Conservation (phyloP, 1,139 yeast genomes). For the Ogataea hybrid region DNA sequence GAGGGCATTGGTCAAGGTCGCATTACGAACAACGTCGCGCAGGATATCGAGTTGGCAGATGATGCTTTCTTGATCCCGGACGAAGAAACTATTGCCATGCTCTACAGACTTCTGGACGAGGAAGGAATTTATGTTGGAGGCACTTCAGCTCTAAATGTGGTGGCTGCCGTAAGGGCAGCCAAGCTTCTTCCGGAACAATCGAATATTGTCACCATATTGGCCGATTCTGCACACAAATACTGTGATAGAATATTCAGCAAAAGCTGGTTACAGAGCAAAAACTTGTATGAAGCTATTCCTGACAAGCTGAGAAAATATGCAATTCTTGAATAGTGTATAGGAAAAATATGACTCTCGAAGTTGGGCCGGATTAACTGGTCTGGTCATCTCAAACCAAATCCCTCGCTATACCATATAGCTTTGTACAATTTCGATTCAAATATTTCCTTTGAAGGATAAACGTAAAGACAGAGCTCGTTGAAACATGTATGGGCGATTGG, state of each 20-base stretch:
- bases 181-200: conserved; percentile 69
- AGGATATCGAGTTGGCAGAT: conserved; percentile 66
- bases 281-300: conserved; percentile 65
- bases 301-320: conserved; percentile 68
- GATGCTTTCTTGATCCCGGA: conserved; percentile 79
- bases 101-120: conserved; percentile 76
- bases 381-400: conserved; percentile 60
- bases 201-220: conserved; percentile 80
- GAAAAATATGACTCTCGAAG: background rate
- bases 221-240: conserved; percentile 89
- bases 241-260: conserved; percentile 76
- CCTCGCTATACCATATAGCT: conserved; percentile 79
- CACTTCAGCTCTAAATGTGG: conserved; percentile 72
- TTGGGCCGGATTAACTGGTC: background rate
- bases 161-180: conserved; percentile 61
- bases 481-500: conserved; percentile 95
- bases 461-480: conserved; percentile 78
- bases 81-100: conserved; percentile 71
- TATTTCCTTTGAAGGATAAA: conserved; percentile 53
- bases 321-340: conserved; percentile 30
- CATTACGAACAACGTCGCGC: conserved; percentile 76
- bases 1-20: conserved; percentile 97
- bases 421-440: conserved; percentile 52
- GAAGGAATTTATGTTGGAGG: conserved; percentile 92
- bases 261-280: conserved; percentile 72